A percentile compares a stretch with the other conserved stretches of the same genome.
Evolutionary conservation across 2,329 filamentous ascomycete species (phyloP).

Genomic region (Rhynchosporium secalis): DNA sequence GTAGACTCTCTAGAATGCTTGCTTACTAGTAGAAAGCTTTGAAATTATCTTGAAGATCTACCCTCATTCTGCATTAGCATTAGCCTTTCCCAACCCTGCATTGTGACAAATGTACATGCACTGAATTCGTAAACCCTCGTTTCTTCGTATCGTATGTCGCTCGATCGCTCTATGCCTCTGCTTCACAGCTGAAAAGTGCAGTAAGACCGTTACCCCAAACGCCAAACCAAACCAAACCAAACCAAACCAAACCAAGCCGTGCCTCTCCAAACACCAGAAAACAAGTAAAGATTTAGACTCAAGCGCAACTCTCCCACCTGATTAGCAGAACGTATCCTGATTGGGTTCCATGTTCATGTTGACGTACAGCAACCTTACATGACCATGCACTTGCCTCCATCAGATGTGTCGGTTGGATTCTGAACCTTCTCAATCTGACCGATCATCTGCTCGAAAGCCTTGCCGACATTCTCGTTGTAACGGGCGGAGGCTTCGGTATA

Average conservation of each 20-base stretch:
- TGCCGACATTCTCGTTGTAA: slow-evolving; percentile 90
- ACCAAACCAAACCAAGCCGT: slow-evolving; percentile 12
- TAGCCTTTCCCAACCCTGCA: neutral
- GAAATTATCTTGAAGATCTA: neutral
- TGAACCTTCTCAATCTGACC: slow-evolving; percentile 92
- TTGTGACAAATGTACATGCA: neutral
- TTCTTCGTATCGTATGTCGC: neutral
- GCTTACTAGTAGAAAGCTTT: neutral
- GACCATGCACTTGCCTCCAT: slow-evolving; percentile 75
- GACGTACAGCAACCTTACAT: slow-evolving; percentile 61
- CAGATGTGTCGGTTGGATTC: slow-evolving; percentile 81
- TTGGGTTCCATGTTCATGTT: neutral
- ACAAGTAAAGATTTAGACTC: neutral
- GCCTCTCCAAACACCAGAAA: slow-evolving; percentile 20
- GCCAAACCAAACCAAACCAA: slow-evolving; percentile 16
- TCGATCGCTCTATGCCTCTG: slow-evolving; percentile 1
- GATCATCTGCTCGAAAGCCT: slow-evolving; percentile 92
- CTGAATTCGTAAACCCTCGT: neutral
- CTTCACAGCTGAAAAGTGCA: slow-evolving; percentile 6
- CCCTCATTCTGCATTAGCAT: neutral
- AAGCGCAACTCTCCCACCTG: neutral
- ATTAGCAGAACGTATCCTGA: slow-evolving; percentile 1
- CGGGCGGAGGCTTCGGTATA: slow-evolving; percentile 94
- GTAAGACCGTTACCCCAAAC: slow-evolving; percentile 14
- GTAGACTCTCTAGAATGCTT: neutral